Percentiles rank a stretch among this genome's conserved stretches.
phyloP scores from a whole-genome alignment of 2,329 filamentous ascomycete species.

The Xylariaceae sp. region DNA sequence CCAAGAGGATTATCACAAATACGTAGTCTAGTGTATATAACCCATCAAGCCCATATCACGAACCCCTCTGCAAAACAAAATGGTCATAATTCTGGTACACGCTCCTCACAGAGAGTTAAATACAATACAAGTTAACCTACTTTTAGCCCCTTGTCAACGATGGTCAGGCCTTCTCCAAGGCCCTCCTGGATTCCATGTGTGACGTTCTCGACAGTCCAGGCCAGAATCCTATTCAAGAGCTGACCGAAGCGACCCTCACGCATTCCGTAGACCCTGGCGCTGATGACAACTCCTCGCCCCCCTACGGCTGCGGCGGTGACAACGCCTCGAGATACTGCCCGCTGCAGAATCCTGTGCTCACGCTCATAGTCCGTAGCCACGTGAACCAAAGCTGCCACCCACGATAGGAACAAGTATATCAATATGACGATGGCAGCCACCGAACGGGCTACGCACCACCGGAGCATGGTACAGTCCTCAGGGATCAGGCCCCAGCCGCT shows the following conservation, averaged over 20 bases:
- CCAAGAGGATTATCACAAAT: not conserved
- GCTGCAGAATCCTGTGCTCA: constrained; percentile 58
- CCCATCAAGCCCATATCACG: not conserved
- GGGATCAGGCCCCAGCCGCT: constrained; percentile 14
- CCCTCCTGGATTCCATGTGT: constrained; percentile 64
- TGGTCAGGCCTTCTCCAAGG: constrained; percentile 35
- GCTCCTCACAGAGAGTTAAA: not conserved
- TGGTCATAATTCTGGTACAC: not conserved
- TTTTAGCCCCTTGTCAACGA: constrained; percentile 22
- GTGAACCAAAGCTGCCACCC: constrained; percentile 45
- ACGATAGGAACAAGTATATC: constrained; percentile 55
- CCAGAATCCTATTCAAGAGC: constrained; percentile 47
- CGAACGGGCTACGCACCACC: constrained; percentile 49
- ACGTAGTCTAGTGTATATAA: not conserved
- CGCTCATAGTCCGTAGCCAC: constrained; percentile 58
- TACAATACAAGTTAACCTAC: not conserved
- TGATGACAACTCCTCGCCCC: constrained; percentile 45
- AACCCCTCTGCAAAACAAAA: not conserved
- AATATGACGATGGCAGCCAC: constrained; percentile 56
- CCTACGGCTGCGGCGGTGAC: constrained; percentile 49
- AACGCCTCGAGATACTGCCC: constrained; percentile 47
- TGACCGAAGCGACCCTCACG: constrained; percentile 61
- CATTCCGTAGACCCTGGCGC: constrained; percentile 51
- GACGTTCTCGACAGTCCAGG: constrained; percentile 60
- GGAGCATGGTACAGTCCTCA: constrained; percentile 41